Percentiles rank a stretch among this genome's conserved stretches.
phyloP scores from a whole-genome alignment of 192 early-diverging fungal species.

The Lobosporangium transversale region DNA sequence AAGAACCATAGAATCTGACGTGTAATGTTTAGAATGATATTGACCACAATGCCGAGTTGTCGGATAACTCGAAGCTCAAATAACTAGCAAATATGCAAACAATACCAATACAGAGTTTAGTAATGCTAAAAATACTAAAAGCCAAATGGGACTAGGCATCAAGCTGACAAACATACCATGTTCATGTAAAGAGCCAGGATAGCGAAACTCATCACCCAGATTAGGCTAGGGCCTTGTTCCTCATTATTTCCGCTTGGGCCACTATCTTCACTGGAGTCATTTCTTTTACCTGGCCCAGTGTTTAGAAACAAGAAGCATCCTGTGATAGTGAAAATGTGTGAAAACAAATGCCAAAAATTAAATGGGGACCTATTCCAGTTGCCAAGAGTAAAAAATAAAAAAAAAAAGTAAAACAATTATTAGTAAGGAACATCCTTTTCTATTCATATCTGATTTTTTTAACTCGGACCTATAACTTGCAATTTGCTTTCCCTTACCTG shows the following conservation, averaged over 20 bases:
- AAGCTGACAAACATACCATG: slow-evolving; percentile 15
- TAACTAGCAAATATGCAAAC: slow-evolving; percentile 8
- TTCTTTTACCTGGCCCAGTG: not conserved
- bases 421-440: too few species aligned
- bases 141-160: not conserved
- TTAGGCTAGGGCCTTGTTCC: slow-evolving; percentile 15
- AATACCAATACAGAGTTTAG: not conserved
- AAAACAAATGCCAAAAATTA: slow-evolving; percentile 18
- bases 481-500: slow-evolving; percentile 13
- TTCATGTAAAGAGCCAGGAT: slow-evolving; percentile 39
- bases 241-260: too few species aligned
- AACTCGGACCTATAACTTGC: too few species aligned
- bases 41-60: slow-evolving; percentile 42
- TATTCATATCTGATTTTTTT: not conserved
- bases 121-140: too few species aligned
- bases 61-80: slow-evolving; percentile 39
- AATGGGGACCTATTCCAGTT: slow-evolving; percentile 38
- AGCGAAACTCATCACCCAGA: slow-evolving; percentile 38
- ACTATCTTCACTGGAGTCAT: not conserved
- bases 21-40: slow-evolving; percentile 42
- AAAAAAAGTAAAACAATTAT: not conserved
- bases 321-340: slow-evolving; percentile 6
- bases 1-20: slow-evolving; percentile 34
- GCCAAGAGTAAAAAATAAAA: too few species aligned
- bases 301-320: slow-evolving; percentile 20